A percentile compares a stretch with the other conserved stretches of the same genome.
These are phyloP conservation scores for Diaporthe sp. DNA, from an alignment of 2,329 filamentous ascomycete genomes.

Conservation along the genomic window DNA sequence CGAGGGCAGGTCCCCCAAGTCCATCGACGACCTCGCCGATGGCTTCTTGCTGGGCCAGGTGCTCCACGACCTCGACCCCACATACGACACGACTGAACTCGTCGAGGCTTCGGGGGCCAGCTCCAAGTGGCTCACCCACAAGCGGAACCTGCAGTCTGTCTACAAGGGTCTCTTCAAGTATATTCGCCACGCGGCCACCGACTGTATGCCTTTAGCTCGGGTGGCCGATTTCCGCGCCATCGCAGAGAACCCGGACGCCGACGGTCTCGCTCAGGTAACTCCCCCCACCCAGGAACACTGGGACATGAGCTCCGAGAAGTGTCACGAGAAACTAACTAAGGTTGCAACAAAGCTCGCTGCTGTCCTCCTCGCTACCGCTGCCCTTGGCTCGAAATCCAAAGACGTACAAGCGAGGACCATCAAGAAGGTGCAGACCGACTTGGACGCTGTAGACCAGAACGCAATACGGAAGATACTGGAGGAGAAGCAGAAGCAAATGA, in stretches of 20 bases:
- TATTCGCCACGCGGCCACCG: constrained; percentile 62
- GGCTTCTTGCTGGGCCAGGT: constrained; percentile 65
- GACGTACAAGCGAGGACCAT: constrained; percentile 41
- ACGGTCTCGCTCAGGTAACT: constrained; percentile 63
- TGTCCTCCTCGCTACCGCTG: constrained; percentile 43
- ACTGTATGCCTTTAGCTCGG: constrained; percentile 62
- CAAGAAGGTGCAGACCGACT: constrained; percentile 44
- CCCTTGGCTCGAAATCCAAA: constrained; percentile 44
- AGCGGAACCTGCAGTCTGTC: constrained; percentile 91
- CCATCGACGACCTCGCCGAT: constrained; percentile 63
- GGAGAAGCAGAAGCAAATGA: constrained; percentile 56
- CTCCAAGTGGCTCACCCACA: constrained; percentile 69
- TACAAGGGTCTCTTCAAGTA: constrained; percentile 88
- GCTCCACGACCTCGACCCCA: constrained; percentile 66
- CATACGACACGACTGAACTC: constrained; percentile 66
- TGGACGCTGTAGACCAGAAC: constrained; percentile 50
- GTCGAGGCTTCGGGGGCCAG: constrained; percentile 54
- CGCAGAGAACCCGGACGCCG: constrained; percentile 64
- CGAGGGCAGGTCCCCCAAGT: constrained; percentile 53
- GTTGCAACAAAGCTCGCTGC: constrained; percentile 40
- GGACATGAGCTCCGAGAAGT: not conserved
- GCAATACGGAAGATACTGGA: constrained; percentile 61
- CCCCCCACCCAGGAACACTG: not conserved
- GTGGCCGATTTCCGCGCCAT: constrained; percentile 67
- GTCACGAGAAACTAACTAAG: not conserved